Conservation (phyloP, 2,329 filamentous ascomycete species). For the Cephalotrichum gorgonifer region DNA sequence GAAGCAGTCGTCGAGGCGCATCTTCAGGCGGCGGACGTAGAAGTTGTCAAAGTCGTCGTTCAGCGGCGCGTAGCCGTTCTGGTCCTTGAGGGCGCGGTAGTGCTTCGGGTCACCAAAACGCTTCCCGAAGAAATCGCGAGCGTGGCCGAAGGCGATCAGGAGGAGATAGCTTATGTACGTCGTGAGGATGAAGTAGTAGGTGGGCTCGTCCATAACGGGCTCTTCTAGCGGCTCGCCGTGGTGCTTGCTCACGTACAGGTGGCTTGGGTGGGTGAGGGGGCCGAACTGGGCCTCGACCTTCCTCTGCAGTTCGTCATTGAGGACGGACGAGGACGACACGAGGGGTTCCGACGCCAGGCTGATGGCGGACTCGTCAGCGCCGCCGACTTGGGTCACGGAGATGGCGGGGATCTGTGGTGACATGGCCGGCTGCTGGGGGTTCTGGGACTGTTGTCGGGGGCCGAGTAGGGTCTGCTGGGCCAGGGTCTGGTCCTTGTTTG, state of each 20-base stretch:
- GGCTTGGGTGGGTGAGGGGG: constrained; percentile 66
- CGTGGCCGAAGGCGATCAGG: constrained; percentile 88
- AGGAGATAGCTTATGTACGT: constrained; percentile 98
- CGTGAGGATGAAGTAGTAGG: constrained; percentile 92
- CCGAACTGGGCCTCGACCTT: constrained; percentile 86
- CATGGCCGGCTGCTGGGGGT: background rate
- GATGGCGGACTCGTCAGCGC: constrained; percentile 42
- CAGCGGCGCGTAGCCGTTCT: constrained; percentile 85
- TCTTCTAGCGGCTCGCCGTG: constrained; percentile 69
- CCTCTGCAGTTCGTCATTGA: constrained; percentile 68
- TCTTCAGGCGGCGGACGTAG: constrained; percentile 85
- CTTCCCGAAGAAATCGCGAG: constrained; percentile 97
- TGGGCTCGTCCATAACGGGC: constrained; percentile 87
- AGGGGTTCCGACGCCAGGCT: constrained; percentile 64
- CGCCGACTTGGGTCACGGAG: background rate
- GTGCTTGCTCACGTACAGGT: constrained; percentile 84
- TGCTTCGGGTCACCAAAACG: constrained; percentile 73
- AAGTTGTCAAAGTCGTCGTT: constrained; percentile 99
- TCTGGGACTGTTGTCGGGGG: constrained; percentile 48
- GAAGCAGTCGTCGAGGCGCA: constrained; percentile 95
- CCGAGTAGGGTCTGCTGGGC: constrained; percentile 59
- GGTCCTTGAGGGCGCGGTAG: constrained; percentile 72
- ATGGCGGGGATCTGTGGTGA: constrained; percentile 2
- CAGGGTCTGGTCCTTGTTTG: constrained; percentile 53
- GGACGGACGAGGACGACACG: constrained; percentile 50